phyloP scores from a whole-genome alignment of 1,284 basidiomycete species.

The Vanrija pseudolonga region DNA sequence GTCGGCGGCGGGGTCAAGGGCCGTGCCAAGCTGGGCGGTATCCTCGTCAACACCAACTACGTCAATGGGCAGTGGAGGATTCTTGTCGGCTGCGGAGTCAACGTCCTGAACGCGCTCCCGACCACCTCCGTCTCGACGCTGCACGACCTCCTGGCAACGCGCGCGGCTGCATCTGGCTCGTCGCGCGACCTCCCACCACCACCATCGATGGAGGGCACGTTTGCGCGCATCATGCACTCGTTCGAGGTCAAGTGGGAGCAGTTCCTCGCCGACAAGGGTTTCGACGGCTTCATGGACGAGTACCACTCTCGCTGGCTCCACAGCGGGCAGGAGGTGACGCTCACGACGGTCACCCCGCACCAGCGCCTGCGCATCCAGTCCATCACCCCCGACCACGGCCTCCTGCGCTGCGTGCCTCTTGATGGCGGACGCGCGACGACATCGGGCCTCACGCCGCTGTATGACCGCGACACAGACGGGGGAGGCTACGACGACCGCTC shows the following conservation, averaged over 20 bases:
- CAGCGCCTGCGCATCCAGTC: slow-evolving; percentile 72
- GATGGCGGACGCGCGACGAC: slow-evolving; percentile 43
- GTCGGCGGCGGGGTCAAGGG: slow-evolving; percentile 51
- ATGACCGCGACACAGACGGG: slow-evolving; percentile 33
- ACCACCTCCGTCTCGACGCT: slow-evolving; percentile 78
- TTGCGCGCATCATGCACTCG: slow-evolving; percentile 69
- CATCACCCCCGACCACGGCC: slow-evolving; percentile 81
- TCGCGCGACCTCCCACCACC: slow-evolving; percentile 40
- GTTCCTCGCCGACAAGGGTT: slow-evolving; percentile 65
- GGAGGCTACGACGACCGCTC: slow-evolving; percentile 36
- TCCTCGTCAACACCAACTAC: slow-evolving; percentile 86
- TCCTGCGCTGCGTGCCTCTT: slow-evolving; percentile 72
- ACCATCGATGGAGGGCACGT: slow-evolving; percentile 68
- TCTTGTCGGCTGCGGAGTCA: slow-evolving; percentile 84
- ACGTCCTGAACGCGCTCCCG: slow-evolving; percentile 77
- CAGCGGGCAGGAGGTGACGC: slow-evolving; percentile 78
- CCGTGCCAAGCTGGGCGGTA: slow-evolving; percentile 73
- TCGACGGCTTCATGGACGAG: slow-evolving; percentile 69
- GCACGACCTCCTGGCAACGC: slow-evolving; percentile 35
- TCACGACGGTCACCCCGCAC: slow-evolving; percentile 71
- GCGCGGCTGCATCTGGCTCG: slow-evolving; percentile 7
- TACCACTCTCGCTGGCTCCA: slow-evolving; percentile 85
- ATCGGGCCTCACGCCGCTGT: slow-evolving; percentile 42
- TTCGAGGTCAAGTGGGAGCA: slow-evolving; percentile 75
- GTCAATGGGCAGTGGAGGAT: slow-evolving; percentile 67